phyloP scores from a whole-genome alignment of 2,329 filamentous ascomycete species.

The Penicillium sp. region DNA sequence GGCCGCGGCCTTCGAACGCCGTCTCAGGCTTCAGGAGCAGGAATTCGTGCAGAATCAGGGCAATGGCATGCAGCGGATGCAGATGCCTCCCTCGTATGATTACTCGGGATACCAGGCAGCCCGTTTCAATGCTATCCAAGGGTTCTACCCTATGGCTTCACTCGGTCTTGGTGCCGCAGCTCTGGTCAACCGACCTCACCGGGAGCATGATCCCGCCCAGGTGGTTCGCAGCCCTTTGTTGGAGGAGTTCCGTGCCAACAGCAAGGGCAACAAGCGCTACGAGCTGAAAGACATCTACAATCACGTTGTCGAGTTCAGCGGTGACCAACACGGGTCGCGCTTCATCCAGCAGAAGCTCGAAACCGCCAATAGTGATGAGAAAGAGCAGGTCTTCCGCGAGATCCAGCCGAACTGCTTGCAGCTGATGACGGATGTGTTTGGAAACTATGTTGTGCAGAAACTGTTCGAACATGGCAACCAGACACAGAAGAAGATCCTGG shows the following conservation, averaged over 20 bases:
- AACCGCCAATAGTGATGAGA: conserved; percentile 92
- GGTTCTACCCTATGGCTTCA: conserved; percentile 42
- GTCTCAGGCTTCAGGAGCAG: conserved; percentile 53
- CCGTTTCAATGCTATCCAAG: conserved; percentile 40
- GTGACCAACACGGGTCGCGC: conserved; percentile 91
- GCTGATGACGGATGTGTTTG: conserved; percentile 94
- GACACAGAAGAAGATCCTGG: conserved; percentile 85
- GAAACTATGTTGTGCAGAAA: conserved; percentile 98
- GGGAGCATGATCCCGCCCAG: conserved; percentile 63
- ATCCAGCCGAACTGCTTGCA: conserved; percentile 82
- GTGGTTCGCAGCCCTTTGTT: conserved; percentile 72
- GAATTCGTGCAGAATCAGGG: conserved; percentile 34
- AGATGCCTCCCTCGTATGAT: conserved; percentile 39
- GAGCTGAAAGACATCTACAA: conserved; percentile 88
- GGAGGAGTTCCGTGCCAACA: conserved; percentile 76
- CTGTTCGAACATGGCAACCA: conserved; percentile 96
- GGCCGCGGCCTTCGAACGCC: conserved; percentile 52
- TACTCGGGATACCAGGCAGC: conserved; percentile 35
- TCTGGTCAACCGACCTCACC: conserved; percentile 49
- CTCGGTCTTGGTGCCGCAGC: conserved; percentile 37
- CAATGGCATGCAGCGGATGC: conserved; percentile 35
- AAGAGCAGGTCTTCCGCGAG: conserved; percentile 86
- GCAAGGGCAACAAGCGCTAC: conserved; percentile 73
- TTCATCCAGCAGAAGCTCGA: conserved; percentile 95
- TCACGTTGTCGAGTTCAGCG: conserved; percentile 90